phyloP scores from a whole-genome alignment of 2,329 filamentous ascomycete genomes.

The Colletotrichum sp. region DNA sequence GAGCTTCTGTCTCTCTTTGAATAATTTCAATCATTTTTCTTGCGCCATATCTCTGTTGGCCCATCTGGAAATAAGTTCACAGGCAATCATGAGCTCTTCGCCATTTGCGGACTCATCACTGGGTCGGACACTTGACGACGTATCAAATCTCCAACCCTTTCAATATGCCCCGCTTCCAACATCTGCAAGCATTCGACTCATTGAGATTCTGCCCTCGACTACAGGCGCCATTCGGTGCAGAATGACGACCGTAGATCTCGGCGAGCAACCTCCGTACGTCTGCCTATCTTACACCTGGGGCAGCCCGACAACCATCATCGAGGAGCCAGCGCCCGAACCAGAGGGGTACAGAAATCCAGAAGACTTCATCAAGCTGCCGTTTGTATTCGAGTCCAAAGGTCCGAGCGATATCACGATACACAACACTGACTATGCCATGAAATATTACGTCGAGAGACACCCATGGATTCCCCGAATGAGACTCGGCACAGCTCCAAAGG shows the following conservation, averaged over 20 bases:
- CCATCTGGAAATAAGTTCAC: not conserved
- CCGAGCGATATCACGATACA: not conserved
- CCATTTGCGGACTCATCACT: not conserved
- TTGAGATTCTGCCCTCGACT: not conserved
- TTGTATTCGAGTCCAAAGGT: not conserved
- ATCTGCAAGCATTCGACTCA: not conserved
- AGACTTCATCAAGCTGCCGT: not conserved
- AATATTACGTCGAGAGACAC: not conserved
- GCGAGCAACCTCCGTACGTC: not conserved
- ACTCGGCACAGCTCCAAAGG: not conserved
- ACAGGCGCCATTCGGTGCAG: not conserved
- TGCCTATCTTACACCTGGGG: not conserved
- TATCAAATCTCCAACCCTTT: not conserved
- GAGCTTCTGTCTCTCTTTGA: rapidly evolving
- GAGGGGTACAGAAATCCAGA: not conserved
- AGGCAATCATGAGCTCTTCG: not conserved
- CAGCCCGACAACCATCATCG: not conserved
- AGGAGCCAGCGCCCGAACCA: not conserved
- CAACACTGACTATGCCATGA: not conserved
- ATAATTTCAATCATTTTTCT: rapidly evolving
- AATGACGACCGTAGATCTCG: not conserved
- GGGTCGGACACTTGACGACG: not conserved
- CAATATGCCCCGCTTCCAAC: not conserved
- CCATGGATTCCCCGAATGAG: not conserved
- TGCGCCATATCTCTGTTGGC: rapidly evolving